Conservation (phyloP, 306 rosid species). For the Begonia masoniana region DNA sequence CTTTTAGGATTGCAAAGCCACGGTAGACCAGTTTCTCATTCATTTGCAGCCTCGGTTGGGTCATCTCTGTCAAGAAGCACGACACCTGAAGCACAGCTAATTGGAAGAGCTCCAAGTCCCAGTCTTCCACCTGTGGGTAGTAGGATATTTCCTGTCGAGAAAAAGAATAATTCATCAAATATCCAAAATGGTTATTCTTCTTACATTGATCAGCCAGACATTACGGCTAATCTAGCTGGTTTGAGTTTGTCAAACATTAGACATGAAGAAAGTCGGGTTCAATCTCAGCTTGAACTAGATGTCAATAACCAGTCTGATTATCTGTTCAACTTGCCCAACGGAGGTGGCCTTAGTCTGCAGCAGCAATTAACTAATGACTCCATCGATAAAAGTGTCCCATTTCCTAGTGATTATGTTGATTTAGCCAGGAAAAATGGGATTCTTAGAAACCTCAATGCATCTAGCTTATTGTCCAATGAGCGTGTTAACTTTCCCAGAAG, state of each 20-base stretch:
- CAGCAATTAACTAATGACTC: slow-evolving; percentile 17
- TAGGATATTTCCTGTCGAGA: slow-evolving; percentile 39
- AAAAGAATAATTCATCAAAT: slow-evolving; percentile 24
- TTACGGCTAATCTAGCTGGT: slow-evolving; percentile 46
- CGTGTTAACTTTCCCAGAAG: slow-evolving; percentile 48
- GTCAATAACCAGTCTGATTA: slow-evolving; percentile 35
- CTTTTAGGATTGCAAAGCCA: slow-evolving; percentile 52
- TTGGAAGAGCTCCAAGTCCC: slow-evolving; percentile 52
- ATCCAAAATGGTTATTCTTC: slow-evolving; percentile 38
- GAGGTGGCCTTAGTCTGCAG: slow-evolving; percentile 22
- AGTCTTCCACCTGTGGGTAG: slow-evolving; percentile 53
- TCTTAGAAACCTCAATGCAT: slow-evolving; percentile 27
- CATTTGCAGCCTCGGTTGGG: slow-evolving; percentile 45
- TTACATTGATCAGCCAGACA: slow-evolving; percentile 41
- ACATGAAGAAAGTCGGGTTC: slow-evolving; percentile 38
- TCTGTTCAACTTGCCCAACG: slow-evolving; percentile 25
- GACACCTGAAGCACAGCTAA: slow-evolving; percentile 60
- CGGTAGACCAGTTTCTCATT: slow-evolving; percentile 28
- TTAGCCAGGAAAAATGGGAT: slow-evolving; percentile 42
- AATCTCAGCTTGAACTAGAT: slow-evolving; percentile 33
- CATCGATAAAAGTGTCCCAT: slow-evolving; percentile 14
- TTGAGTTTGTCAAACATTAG: slow-evolving; percentile 47
- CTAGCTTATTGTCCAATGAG: slow-evolving; percentile 23
- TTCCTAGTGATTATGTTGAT: slow-evolving; percentile 19
- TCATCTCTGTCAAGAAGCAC: slow-evolving; percentile 52